Evolutionary conservation across 495 filamentous ascomycete species (phyloP).

Genomic region (Penicillium taxi): DNA sequence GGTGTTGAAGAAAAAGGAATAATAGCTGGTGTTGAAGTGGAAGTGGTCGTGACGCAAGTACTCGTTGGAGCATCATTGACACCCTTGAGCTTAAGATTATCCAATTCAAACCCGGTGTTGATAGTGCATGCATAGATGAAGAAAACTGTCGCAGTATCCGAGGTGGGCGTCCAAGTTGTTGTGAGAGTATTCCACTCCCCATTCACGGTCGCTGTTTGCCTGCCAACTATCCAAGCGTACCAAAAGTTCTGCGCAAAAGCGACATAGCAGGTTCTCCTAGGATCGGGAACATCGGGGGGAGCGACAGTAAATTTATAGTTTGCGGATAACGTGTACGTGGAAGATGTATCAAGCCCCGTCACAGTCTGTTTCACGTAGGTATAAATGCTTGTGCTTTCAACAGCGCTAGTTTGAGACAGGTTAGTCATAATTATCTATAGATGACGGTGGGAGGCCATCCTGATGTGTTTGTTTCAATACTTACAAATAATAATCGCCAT

Average conservation of each 20-base stretch:
- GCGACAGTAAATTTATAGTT: not conserved
- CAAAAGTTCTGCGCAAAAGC: not conserved
- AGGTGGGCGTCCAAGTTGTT: not conserved
- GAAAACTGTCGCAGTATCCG: not conserved
- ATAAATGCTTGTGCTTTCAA: not conserved
- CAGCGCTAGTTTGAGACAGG: not conserved
- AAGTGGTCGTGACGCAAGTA: not conserved
- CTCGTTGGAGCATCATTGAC: not conserved
- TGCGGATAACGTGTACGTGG: not conserved
- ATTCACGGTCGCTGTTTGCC: not conserved
- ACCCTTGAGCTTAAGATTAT: not conserved
- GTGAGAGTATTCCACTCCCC: not conserved
- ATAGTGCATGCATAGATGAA: not conserved
- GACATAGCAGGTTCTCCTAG: not conserved
- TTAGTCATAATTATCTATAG: not conserved
- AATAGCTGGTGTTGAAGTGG: not conserved
- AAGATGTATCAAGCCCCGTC: not conserved
- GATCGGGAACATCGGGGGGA: not conserved
- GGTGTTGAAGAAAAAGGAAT: not conserved
- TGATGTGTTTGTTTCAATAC: too few species aligned
- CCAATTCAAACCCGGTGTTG: not conserved
- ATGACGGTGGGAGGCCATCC: too few species aligned
- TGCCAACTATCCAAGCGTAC: not conserved
- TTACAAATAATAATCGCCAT: constrained; percentile 1
- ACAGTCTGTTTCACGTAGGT: not conserved